Evolutionary conservation across 2,329 filamentous ascomycete genomes (phyloP), one percentile per base, ranked within the genome.

Genomic region (Stylonectria norvegica): DNA sequence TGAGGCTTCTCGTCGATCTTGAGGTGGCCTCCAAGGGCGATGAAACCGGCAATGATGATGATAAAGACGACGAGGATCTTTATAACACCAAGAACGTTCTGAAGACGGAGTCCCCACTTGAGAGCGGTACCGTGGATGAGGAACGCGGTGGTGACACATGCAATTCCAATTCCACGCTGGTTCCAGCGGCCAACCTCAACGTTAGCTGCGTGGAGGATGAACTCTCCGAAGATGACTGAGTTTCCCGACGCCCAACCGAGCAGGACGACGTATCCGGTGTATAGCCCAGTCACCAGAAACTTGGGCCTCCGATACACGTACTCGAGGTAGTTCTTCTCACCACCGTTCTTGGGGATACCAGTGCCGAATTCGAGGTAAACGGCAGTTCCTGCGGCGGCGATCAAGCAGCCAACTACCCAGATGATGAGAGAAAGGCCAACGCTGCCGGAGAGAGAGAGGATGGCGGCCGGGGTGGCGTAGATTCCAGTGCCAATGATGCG

Each of bases 211-310:
- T 82, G 72, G 2, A 86, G 71, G 41, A 86, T 79, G 61, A 86
- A 86, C 57, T 85, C 80, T 44, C 81, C 81, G 48, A 86, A 85
- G 27, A 85, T 73, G 47, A 86, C 78, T 1, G 76, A 83, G 61
- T 86, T 86, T 11, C 77, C 77, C 5, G 76, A 77, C 0, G 80
- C 79, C 79, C 79, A 85, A 10, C 76, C 79, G 14, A 85, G 72
- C 1, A 85, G 69, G 18, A 85, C 55, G 10, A 82, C 75, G 46
- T 84, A 83, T 20, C 75, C 72, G 4, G 73, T 67, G 60, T 82
- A 84, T 40, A 83, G 64, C 11, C 71, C 73, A 6, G 80, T 84
- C 32, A 70, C 72, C 7, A 85, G 69, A 56, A 83, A 83, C 50
- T 68, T 71, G 2, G 81, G 81, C 50, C 68, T 73, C 23, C 75